Evolutionary conservation across 257 asterid species (phyloP).

Genomic region (Plantago elongata): DNA sequence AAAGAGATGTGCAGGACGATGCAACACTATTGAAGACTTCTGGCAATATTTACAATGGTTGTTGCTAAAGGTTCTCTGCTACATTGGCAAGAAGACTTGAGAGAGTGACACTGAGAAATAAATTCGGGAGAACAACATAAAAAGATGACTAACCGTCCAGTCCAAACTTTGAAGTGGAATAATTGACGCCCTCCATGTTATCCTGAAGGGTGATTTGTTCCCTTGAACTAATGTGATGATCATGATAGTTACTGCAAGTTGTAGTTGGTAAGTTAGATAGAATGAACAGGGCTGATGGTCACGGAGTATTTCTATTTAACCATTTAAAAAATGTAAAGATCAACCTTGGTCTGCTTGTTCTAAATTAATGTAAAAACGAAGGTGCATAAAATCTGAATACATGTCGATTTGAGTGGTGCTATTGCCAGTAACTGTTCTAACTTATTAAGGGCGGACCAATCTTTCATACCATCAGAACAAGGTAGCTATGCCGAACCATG

Average conservation of each 20-base stretch:
- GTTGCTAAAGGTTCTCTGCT: constrained; percentile 8
- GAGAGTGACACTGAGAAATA: not conserved
- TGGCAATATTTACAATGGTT: constrained; percentile 1
- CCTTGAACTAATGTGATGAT: constrained; percentile 94
- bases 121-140: constrained; percentile 6
- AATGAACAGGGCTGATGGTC: not conserved
- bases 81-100: constrained; percentile 12
- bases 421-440: not conserved
- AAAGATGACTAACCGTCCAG: constrained; percentile 72
- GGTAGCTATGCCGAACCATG: too few relatives aligned
- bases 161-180: constrained; percentile 91
- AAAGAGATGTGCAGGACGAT: constrained; percentile 15
- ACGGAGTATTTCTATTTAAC: constrained; percentile 11
- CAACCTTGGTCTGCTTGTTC: constrained; percentile 2
- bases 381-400: not conserved
- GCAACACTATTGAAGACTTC: constrained; percentile 12
- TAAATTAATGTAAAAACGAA: not conserved
- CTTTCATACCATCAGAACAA: not conserved
- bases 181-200: constrained; percentile 71
- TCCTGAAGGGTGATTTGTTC: constrained; percentile 99
- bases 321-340: constrained; percentile 1
- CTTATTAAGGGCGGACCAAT: not conserved
- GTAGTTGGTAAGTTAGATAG: constrained; percentile 23
- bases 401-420: not conserved
- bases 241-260: constrained; percentile 79